phyloP scores from a whole-genome alignment of 2,329 filamentous ascomycete species.

The Scedosporium minutisporum region DNA sequence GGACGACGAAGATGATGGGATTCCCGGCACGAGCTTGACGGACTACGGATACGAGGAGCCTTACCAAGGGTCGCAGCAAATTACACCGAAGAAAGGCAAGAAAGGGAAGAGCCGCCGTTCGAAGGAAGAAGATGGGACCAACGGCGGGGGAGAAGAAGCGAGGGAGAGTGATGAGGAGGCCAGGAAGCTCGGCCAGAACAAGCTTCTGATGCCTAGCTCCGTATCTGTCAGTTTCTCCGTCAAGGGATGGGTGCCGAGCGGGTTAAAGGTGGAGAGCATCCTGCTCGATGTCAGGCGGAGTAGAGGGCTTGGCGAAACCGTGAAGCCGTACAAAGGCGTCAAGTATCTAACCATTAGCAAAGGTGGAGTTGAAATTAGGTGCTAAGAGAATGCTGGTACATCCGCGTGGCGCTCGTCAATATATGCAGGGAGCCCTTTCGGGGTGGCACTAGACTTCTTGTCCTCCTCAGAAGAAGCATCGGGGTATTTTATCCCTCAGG shows the following conservation, averaged over 20 bases:
- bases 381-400: constrained; percentile 22
- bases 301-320: constrained; percentile 71
- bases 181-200: constrained; percentile 56
- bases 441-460: no score
- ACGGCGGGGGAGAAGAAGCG: constrained; percentile 19
- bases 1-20: constrained; percentile 37
- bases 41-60: constrained; percentile 46
- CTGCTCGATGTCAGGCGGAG: constrained; percentile 68
- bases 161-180: constrained; percentile 34
- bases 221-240: constrained; percentile 63
- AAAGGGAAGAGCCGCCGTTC: constrained; percentile 14
- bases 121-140: constrained; percentile 17
- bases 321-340: constrained; percentile 95
- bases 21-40: constrained; percentile 40
- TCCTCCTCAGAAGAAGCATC: no score
- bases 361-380: constrained; percentile 54
- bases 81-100: constrained; percentile 7
- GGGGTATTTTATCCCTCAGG: no score
- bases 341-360: constrained; percentile 82
- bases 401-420: no score
- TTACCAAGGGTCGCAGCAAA: constrained; percentile 35
- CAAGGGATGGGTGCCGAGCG: constrained; percentile 60
- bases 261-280: constrained; percentile 59
- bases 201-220: constrained; percentile 70
- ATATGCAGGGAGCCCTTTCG: no score